Evolutionary conservation across 2,329 filamentous ascomycete species (phyloP).

Genomic region (Fusarium penzigii): DNA sequence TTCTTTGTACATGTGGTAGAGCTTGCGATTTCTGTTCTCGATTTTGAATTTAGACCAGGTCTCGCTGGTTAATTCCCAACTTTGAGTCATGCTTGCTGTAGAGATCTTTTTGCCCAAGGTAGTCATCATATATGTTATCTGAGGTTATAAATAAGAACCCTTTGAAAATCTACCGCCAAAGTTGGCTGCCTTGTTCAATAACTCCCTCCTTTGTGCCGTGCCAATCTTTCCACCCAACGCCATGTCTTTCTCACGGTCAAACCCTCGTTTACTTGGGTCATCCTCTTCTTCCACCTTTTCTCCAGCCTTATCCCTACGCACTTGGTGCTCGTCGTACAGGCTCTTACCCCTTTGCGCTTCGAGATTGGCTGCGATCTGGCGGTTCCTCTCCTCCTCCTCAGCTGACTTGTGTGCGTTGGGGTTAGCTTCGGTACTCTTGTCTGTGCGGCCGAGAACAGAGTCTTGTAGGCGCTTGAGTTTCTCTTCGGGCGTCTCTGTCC

Average conservation of each 20-base stretch:
- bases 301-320: conserved; percentile 31
- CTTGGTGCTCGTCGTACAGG: conserved; percentile 59
- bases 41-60: no score
- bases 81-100: no score
- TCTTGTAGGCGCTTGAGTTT: conserved; percentile 80
- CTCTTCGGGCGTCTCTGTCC: conserved; percentile 90
- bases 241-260: conserved; percentile 95
- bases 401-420: conserved; percentile 41
- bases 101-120: not conserved
- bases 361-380: conserved; percentile 49
- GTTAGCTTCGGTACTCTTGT: conserved; percentile 41
- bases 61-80: no score
- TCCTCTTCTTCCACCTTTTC: conserved; percentile 66
- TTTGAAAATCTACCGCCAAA: conserved; percentile 82
- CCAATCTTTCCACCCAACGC: conserved; percentile 71
- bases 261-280: conserved; percentile 85
- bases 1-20: conserved; percentile 9
- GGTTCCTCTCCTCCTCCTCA: conserved; percentile 58
- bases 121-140: conserved; percentile 2
- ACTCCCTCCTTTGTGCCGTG: conserved; percentile 71
- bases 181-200: conserved; percentile 76
- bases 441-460: conserved; percentile 74
- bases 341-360: conserved; percentile 58
- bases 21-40: no score
- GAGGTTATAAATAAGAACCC: conserved; percentile 60